Percentiles rank a stretch among this genome's conserved stretches.
Conservation (phyloP, 2,329 filamentous ascomycete species). For the Tolypocladium pustulatum region DNA sequence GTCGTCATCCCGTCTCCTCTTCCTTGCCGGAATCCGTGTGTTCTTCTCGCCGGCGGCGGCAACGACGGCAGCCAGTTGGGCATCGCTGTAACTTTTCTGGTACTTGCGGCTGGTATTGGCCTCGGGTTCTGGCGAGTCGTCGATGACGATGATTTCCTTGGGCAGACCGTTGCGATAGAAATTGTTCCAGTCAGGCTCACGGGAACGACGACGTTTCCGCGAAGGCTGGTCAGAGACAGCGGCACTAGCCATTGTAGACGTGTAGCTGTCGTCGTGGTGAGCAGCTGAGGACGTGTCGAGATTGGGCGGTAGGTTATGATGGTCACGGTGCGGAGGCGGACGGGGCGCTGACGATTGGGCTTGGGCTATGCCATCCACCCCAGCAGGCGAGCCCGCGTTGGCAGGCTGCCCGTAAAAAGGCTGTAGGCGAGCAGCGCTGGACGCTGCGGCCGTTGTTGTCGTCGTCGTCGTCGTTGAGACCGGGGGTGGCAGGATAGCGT, state of each 20-base stretch:
- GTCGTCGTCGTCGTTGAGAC: constrained; percentile 4
- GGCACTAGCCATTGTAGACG: constrained; percentile 11
- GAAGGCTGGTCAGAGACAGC: constrained; percentile 17
- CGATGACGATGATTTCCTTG: constrained; percentile 78
- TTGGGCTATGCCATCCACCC: constrained; percentile 20
- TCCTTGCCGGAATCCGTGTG: constrained; percentile 54
- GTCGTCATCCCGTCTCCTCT: constrained; percentile 55
- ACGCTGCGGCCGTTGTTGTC: constrained; percentile 13
- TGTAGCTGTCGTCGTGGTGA: constrained; percentile 9
- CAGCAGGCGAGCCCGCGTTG: constrained; percentile 17
- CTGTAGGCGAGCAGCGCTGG: constrained; percentile 14
- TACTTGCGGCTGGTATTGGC: constrained; percentile 28
- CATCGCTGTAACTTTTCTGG: constrained; percentile 21
- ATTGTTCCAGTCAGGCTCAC: constrained; percentile 64
- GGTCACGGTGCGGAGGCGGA: constrained; percentile 18
- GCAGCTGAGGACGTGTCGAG: constrained; percentile 12
- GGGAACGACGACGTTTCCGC: constrained; percentile 46
- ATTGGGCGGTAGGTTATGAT: constrained; percentile 7
- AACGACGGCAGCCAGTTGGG: constrained; percentile 17
- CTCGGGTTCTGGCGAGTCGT: constrained; percentile 56
- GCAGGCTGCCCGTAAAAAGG: constrained; percentile 16
- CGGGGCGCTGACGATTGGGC: constrained; percentile 18
- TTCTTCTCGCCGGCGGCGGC: constrained; percentile 13
- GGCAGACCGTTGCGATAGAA: constrained; percentile 79
- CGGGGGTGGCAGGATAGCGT: constrained; percentile 16